Evolutionary conservation across 2,329 filamentous ascomycete species (phyloP).

Genomic region (Phoma sp.): DNA sequence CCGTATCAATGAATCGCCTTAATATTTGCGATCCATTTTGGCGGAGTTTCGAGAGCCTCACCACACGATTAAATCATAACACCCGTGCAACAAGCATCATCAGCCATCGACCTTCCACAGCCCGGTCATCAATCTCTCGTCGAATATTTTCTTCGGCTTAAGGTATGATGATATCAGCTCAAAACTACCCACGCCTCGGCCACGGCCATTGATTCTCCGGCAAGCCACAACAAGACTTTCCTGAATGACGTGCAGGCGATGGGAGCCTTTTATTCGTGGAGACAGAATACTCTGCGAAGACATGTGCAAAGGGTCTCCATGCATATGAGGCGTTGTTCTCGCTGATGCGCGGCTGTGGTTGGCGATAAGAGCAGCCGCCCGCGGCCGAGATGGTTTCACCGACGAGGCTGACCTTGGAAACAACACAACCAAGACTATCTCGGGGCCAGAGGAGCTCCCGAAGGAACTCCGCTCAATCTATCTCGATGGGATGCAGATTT

Average conservation of each 20-base stretch:
- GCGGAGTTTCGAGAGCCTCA: too few relatives aligned
- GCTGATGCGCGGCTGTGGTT: slow-evolving; percentile 10
- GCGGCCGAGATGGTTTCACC: slow-evolving; percentile 13
- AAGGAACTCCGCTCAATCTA: too few relatives aligned
- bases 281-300: background rate
- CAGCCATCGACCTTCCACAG: background rate
- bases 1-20: too few relatives aligned
- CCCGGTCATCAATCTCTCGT: background rate
- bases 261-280: slow-evolving; percentile 4
- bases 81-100: background rate
- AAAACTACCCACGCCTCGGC: slow-evolving; percentile 1
- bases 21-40: too few relatives aligned
- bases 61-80: too few relatives aligned
- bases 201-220: slow-evolving; percentile 4
- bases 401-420: background rate
- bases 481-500: too few relatives aligned
- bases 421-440: too few relatives aligned
- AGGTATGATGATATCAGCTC: slow-evolving; percentile 6
- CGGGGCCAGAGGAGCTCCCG: too few relatives aligned
- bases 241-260: slow-evolving; percentile 3
- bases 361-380: slow-evolving; percentile 13
- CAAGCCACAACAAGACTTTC: background rate
- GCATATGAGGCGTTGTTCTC: background rate
- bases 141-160: background rate
- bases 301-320: background rate